Evolutionary conservation across 257 asterid genomes (phyloP), one percentile per base, ranked within the genome.

Genomic region (Solanum peruvianum): DNA sequence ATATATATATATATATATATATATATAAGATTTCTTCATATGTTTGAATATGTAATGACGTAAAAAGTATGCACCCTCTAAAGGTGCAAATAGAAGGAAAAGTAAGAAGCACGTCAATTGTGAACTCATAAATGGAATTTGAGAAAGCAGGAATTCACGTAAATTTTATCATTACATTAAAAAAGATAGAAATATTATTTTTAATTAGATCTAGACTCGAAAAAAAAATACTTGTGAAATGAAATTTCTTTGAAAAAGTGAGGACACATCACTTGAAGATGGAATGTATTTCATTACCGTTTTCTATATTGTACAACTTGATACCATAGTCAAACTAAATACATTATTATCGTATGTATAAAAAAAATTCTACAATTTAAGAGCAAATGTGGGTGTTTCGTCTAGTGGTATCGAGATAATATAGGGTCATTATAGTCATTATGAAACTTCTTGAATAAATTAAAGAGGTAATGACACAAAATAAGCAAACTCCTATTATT

Each of bases 361-460:
- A n/a, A 31, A 31, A 31, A 31, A 31, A 31, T 31, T 31, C n/a
- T 52, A 18, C 62, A 52, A 52, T 52, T 31, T 3, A 35, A 41
- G n/a, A 31, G 21, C n/a, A 1, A 70, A 31, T 9, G 25, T 8
- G 98, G 95, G 94, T 92, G 93, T 91, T 94, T 94, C 98, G 98
- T 93, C 95, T 94, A 94, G 95, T 91, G 98, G 95, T 91, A 95
- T 52, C 4, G 10, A 18, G 62, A 52, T 52, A 52, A 9, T 18
- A 56, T 56, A 56, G 10, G 64, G 3, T 56, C 64, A 18, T 56
- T 56, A 56, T 52, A 52, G 23, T 56, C 64, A 7, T 56, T 18
- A 7, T 56, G n/a, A 18, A 56, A 56, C 62, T 56, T 56, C 62
- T 56, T 18, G n/a, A 56, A 35, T 35, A 35, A 35, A 35, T 35